Evolutionary conservation across 306 rosid species (phyloP), one percentile per base, ranked within the genome.

Genomic region (Acacia confusa): DNA sequence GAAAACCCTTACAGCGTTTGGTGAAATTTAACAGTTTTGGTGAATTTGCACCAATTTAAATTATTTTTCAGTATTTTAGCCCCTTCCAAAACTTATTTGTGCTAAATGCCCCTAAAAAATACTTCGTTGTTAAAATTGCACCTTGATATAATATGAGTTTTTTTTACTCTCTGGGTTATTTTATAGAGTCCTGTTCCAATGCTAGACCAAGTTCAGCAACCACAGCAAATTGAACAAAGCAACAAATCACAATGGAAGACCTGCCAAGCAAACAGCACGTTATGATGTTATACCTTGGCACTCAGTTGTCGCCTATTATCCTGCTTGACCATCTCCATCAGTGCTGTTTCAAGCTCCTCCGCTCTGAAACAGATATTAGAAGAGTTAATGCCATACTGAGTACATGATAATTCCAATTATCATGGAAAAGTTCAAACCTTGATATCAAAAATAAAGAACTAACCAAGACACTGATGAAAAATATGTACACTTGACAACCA

Each of bases 291-390:
- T 88, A 96, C 99, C 98, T 85, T 93, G 77, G 99, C 99, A 81
- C 97, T 92, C 87, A 96, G 85, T 74, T 96, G 89, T 81, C 97
- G 92, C 81, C 97, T 89, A 85, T 96, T 96, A 84, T 96, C 99
- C 85, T 89, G 94, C 97, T 88, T 84, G 76, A 94, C 99, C 92
- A 94, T 96, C 88, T 96, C 99, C 98, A 96, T 96, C 73, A 96
- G 81, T 41, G 99, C 99, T 65, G 97, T 92, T 88, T 96, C 99
- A 84, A 96, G 89, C 86, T 96, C 99, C 90, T 96, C 99, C 7
- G 99, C 93, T 87, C 99, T 96, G 84, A 68, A 44, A 84, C 82
- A 79, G 44, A 68, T 77, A 86, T 61, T 36, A 75, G 27, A 73
- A 53, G 70, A 25, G 34, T 81, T 79, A 86, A 32, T 79, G 14